phyloP scores from a whole-genome alignment of 225 moss, liverwort and hornwort species.

The Marchantia paleacea region DNA sequence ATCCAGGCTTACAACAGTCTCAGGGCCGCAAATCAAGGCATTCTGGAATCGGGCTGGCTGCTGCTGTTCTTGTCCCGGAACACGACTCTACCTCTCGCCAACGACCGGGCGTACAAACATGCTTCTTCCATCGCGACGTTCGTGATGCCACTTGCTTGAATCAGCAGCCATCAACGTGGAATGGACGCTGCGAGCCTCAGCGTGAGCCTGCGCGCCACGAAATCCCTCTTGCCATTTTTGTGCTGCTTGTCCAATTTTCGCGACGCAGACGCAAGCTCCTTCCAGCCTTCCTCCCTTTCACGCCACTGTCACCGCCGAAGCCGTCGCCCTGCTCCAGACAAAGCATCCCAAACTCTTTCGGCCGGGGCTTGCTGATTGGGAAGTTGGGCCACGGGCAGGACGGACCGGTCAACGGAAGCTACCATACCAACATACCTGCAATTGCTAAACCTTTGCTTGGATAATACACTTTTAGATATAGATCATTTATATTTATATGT shows the following conservation, averaged over 20 bases:
- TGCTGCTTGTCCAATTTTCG: background rate
- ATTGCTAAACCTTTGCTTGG: no score
- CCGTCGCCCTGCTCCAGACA: background rate
- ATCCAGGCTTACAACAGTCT: background rate
- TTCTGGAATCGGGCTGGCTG: background rate
- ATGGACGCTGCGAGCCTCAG: background rate
- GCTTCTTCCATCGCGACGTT: background rate
- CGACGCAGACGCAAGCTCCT: background rate
- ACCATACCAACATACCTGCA: no score
- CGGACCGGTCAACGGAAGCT: no score
- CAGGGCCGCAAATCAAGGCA: background rate
- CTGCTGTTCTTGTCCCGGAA: background rate
- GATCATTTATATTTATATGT: no score
- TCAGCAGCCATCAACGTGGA: conserved; percentile 11
- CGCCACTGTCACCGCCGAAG: background rate
- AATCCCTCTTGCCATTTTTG: background rate
- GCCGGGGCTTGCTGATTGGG: no score
- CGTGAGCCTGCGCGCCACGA: conserved; percentile 1
- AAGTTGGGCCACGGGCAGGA: no score
- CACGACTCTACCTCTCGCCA: background rate
- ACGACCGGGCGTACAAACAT: background rate
- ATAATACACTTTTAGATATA: no score
- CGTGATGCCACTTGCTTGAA: background rate
- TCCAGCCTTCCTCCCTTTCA: background rate
- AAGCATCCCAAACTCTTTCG: no score